These are phyloP conservation scores for Cordyceps militaris DNA, from an alignment of 2,329 filamentous ascomycete genomes.

Conservation along the genomic window DNA sequence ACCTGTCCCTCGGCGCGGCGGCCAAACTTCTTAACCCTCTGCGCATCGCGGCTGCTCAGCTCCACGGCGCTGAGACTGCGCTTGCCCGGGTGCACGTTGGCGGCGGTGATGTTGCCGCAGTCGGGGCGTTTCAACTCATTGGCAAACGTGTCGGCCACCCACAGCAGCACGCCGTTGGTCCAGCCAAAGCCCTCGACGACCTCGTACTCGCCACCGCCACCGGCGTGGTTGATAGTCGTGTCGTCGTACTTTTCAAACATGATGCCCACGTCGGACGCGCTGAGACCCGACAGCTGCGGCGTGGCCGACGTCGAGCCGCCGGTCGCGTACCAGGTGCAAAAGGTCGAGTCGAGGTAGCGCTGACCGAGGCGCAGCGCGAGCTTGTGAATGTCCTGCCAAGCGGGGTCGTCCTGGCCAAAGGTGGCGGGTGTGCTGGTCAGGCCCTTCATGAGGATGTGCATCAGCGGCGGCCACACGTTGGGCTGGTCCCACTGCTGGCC, in stretches of 20 bases:
- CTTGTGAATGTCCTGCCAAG: conserved; percentile 45
- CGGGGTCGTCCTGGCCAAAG: conserved; percentile 44
- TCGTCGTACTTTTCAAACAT: conserved; percentile 68
- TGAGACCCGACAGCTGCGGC: conserved; percentile 42
- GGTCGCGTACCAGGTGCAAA: conserved; percentile 64
- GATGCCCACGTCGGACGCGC: conserved; percentile 41
- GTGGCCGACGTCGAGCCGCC: conserved; percentile 51
- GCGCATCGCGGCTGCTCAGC: conserved; percentile 38
- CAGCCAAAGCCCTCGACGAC: conserved; percentile 66
- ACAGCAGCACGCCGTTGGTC: conserved; percentile 63
- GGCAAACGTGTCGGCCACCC: conserved; percentile 56
- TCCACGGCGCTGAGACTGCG: conserved; percentile 37
- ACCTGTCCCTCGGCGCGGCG: conserved; percentile 10
- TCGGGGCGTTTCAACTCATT: conserved; percentile 47
- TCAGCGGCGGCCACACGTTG: conserved; percentile 62
- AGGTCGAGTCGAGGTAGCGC: conserved; percentile 59
- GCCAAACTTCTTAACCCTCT: conserved; percentile 42
- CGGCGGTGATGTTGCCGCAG: conserved; percentile 43
- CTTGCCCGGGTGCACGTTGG: conserved; percentile 27
- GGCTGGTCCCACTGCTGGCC: conserved; percentile 65
- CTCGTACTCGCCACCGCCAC: conserved; percentile 60
- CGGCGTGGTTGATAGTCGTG: conserved; percentile 51
- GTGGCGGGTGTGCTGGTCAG: conserved; percentile 53
- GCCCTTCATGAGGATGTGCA: conserved; percentile 57
- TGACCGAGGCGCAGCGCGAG: conserved; percentile 54